Base-by-base conservation (phyloP, 495 filamentous ascomycete genomes). In the Hypoxylon fuscum region DNA sequence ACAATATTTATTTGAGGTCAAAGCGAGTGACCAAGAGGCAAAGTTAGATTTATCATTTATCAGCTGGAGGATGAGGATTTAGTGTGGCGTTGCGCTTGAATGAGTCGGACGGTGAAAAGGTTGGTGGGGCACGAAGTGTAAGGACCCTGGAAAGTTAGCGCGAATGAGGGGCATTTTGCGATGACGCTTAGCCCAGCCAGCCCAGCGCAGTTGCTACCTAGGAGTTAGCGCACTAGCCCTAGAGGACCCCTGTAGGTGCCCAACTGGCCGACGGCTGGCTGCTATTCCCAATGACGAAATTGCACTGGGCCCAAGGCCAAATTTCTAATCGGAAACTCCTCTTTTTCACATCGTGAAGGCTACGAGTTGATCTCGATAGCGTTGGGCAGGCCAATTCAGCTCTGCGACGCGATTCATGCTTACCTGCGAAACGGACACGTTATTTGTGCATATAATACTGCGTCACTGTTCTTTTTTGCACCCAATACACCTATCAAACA, bases 51-150 rank as follows among this genome's bases (percentile, higher is more conserved):
- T 35, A 35, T 38, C 35, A 38, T 14, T 4, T 14, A 4, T 38
- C 31, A 11, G 9, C 9, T 29, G 9, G n/a, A 21, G 22, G 20
- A 47, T 61, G 11, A 48, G 35, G 27, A 54, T 46, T 40, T 3
- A 18, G 40, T 52, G 54, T 59, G 49, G 49, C 44, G 42, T 46
- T 17, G 31, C 18, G 2, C 1, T 38, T 12, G 21, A 45, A 54
- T 65, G 62, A 65, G 49, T 59, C 62, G 45, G 27, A 65, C 62
- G 62, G 62, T 44, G 55, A 65, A 52, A 46, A 59, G 14, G 9
- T 32, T 15, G 23, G 59, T 64, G 61, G 61, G 47, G 55, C 54
- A 52, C 12, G 8, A 51, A 37, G 40, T 6, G 15, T 3, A 42
- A 42, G 10, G 7, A 12, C 20, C 11, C 18, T 3, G 21, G n/a